phyloP scores from a whole-genome alignment of 1,284 basidiomycete species.

The Leccinum laetum region DNA sequence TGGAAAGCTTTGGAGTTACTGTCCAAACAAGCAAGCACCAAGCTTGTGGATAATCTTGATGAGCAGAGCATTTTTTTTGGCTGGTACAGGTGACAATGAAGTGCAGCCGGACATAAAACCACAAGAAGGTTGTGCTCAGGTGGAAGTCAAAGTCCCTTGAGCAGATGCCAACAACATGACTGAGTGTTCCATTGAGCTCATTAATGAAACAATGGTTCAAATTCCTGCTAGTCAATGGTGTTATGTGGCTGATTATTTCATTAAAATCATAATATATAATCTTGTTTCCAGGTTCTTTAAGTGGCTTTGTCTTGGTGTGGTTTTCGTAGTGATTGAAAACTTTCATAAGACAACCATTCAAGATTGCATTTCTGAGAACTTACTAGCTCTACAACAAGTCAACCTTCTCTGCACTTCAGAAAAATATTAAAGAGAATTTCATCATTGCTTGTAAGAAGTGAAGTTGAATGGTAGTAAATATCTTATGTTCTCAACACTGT shows the following conservation, averaged over 20 bases:
- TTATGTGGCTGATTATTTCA: background rate
- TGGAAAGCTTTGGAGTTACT: background rate
- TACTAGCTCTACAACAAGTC: background rate
- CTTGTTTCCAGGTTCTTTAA: constrained; percentile 12
- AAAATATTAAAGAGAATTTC: too few species aligned
- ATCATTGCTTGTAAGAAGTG: too few species aligned
- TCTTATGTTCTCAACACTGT: too few species aligned
- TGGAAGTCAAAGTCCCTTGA: constrained; percentile 5
- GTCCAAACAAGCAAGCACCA: accelerated
- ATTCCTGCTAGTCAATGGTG: constrained; percentile 6
- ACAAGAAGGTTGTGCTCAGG: constrained; percentile 6
- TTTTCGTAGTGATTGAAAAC: background rate
- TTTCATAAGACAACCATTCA: background rate
- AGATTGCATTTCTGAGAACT: background rate
- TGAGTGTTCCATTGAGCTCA: background rate
- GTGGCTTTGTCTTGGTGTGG: constrained; percentile 1
- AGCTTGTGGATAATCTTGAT: background rate
- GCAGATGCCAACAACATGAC: background rate
- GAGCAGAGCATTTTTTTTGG: constrained; percentile 8
- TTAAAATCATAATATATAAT: background rate
- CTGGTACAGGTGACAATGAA: background rate
- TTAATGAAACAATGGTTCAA: constrained; percentile 5
- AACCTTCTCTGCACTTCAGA: too few species aligned
- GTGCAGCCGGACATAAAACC: background rate
- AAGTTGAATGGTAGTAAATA: too few species aligned